Base-by-base conservation (phyloP, 1,284 basidiomycete species). In the Retiboletus fuscus region DNA sequence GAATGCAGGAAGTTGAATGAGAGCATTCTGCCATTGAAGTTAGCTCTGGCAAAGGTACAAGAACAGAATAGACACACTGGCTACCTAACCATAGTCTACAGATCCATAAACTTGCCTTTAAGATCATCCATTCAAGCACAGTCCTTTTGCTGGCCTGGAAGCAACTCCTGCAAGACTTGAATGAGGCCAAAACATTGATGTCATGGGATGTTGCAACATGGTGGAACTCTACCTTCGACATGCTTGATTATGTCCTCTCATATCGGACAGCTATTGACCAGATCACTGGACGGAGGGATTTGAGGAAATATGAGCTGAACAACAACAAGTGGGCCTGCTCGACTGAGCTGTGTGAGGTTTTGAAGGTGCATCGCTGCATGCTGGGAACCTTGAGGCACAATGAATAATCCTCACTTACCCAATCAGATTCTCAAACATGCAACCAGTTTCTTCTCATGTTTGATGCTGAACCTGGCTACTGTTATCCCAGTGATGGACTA, bases 401-500 rank as follows among this genome's bases (percentile, higher is more conserved):
- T 3, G 24, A 53, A 53, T 53, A 26, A n/a, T n/a, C 24, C 51
- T 28, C n/a, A 12, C 41, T 24, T 47, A 34, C 24, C 51, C 51
- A 64, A 49, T 41, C 49, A 77, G 75, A 63, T 77, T 7, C 79
- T 83, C 72, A 81, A 82, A 51, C 73, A 83, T 47, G 78, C 78
- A 46, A 83, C 78, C 51, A 53, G 51, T 26, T 53, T 53, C 20
- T 57, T 57, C 55, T 57, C 55, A 28, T 18, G 55, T 57, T 57
- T 26, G 26, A 30, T 15, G 20, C 74, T 79, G 0, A 78, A 67
- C 61, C 63, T 84, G 0, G 74, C 41, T 0, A 79, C 39, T 0
- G 80, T 85, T 2, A 82, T 85, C 55, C 83, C 82, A 4, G 78
- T 79, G 1, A 84, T 84, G 81, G 83, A 84, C 61, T 64, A 74